Percentiles rank a stretch among this genome's conserved stretches.
These are phyloP conservation scores for Mycena venus DNA, from an alignment of 768 basidiomycete species.

Conservation along the genomic window DNA sequence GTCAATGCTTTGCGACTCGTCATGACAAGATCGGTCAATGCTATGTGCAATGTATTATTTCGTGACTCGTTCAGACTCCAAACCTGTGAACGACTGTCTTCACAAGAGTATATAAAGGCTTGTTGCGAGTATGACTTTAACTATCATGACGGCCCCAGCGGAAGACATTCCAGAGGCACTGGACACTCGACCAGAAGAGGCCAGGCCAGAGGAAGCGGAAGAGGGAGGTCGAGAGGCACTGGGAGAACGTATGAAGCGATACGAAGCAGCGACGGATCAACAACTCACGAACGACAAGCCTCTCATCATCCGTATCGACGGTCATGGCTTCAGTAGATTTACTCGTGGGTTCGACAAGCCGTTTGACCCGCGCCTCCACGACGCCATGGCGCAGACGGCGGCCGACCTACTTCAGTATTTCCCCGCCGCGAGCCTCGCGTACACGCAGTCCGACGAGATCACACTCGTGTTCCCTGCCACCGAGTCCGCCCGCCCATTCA, in stretches of 20 bases:
- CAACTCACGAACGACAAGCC: slow-evolving; percentile 24
- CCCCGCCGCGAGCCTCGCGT: slow-evolving; percentile 29
- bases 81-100: too few species aligned
- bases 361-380: slow-evolving; percentile 30
- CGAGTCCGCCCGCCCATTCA: slow-evolving; percentile 11
- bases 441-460: slow-evolving; percentile 34
- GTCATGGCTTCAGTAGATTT: slow-evolving; percentile 32
- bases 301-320: slow-evolving; percentile 26
- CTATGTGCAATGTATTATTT: too few species aligned
- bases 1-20: too few species aligned
- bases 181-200: background rate
- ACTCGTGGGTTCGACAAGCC: slow-evolving; percentile 32
- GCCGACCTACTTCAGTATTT: slow-evolving; percentile 26
- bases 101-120: too few species aligned
- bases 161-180: too few species aligned
- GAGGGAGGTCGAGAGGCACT: slow-evolving; percentile 5
- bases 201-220: background rate
- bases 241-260: slow-evolving; percentile 29
- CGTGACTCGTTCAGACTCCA: too few species aligned
- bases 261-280: slow-evolving; percentile 27
- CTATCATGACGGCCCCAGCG: background rate
- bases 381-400: slow-evolving; percentile 24
- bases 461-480: slow-evolving; percentile 28
- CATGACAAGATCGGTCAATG: too few species aligned
- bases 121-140: background rate